A percentile compares a stretch with the other conserved stretches of the same genome.
Evolutionary conservation across 164 flowering plant species (phyloP).

Genomic region (Magnolia officinalis): DNA sequence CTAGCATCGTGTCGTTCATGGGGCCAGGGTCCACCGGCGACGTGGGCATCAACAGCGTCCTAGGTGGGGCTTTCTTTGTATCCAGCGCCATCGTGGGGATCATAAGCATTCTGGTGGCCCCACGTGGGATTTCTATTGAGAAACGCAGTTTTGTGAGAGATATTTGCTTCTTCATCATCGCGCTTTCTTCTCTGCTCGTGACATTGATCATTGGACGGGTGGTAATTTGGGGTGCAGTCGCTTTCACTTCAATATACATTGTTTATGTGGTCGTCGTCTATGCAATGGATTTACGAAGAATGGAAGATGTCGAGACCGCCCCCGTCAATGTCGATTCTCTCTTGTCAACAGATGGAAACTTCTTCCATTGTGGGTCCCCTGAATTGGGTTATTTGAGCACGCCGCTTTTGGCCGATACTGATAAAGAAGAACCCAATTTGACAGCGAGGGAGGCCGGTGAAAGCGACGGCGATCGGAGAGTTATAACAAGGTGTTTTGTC

Average conservation of each 20-base stretch:
- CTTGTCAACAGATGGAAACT: constrained; percentile 4
- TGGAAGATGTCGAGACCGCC: constrained; percentile 7
- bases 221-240: constrained; percentile 50
- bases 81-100: constrained; percentile 65
- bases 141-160: constrained; percentile 54
- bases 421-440: constrained; percentile 14
- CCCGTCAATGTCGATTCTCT: constrained; percentile 10
- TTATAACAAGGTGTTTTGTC: constrained; percentile 2
- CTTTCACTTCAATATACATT: constrained; percentile 46
- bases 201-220: constrained; percentile 45
- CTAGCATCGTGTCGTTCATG: constrained; percentile 60
- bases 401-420: constrained; percentile 25
- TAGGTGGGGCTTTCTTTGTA: constrained; percentile 73
- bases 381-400: constrained; percentile 4
- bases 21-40: constrained; percentile 25
- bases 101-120: constrained; percentile 32
- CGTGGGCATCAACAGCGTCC: constrained; percentile 60
- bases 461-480: constrained; percentile 9
- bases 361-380: constrained; percentile 1
- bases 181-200: constrained; percentile 30
- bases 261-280: constrained; percentile 56
- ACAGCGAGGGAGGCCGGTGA: constrained; percentile 7
- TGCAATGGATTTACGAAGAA: constrained; percentile 19
- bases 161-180: constrained; percentile 48
- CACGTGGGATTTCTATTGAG: constrained; percentile 26